These are phyloP conservation scores for Scedosporium aurantiacum DNA, from an alignment of 2,329 filamentous ascomycete genomes.

Conservation along the genomic window DNA sequence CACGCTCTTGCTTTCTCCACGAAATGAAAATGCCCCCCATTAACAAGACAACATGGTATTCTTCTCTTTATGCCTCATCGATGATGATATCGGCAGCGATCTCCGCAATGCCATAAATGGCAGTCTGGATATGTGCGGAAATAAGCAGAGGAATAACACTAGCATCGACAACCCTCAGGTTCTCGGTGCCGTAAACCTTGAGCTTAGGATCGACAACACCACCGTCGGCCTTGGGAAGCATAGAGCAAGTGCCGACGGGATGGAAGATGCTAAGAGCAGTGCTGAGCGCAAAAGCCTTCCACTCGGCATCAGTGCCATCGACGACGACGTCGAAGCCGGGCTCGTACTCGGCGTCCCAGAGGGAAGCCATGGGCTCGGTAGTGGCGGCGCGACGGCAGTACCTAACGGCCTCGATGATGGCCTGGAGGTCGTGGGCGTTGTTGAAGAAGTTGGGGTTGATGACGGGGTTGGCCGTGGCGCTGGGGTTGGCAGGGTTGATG, in stretches of 20 bases:
- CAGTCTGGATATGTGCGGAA: constrained; percentile 37
- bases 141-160: constrained; percentile 36
- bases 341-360: constrained; percentile 23
- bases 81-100: constrained; percentile 24
- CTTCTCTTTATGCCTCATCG: neutral
- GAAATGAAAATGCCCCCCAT: too few relatives aligned
- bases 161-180: constrained; percentile 37
- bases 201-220: constrained; percentile 33
- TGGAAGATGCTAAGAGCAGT: constrained; percentile 27
- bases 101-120: constrained; percentile 42
- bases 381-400: constrained; percentile 20
- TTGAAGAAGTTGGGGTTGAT: constrained; percentile 10
- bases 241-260: constrained; percentile 31
- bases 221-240: constrained; percentile 32
- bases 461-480: constrained; percentile 24
- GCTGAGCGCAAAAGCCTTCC: constrained; percentile 23
- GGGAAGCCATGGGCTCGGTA: constrained; percentile 19
- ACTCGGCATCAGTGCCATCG: constrained; percentile 20
- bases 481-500: constrained; percentile 31
- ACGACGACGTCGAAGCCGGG: constrained; percentile 19
- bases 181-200: constrained; percentile 35
- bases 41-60: too few relatives aligned
- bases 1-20: too few relatives aligned
- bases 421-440: constrained; percentile 10
- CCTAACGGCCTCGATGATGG: constrained; percentile 20